Evolutionary conservation across 177 flowering plant species (phyloP).

Genomic region (Vitis hybrid): DNA sequence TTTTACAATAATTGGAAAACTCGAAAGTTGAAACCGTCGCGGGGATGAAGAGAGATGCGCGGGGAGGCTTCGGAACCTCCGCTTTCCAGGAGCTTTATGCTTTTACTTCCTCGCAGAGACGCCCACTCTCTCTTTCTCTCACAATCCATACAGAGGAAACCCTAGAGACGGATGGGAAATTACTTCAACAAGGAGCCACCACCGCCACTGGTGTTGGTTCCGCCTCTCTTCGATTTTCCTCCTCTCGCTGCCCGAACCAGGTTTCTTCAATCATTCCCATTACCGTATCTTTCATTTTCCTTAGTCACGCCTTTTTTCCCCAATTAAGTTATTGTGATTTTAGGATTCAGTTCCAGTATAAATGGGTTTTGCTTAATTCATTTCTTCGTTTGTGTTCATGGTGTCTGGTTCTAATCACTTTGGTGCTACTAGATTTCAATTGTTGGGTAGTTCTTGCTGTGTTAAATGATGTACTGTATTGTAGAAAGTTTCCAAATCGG

Average conservation of each 20-base stretch:
- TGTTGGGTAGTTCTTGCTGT: too few relatives aligned
- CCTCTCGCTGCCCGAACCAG: constrained; percentile 88
- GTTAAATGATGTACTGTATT: too few relatives aligned
- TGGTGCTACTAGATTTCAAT: too few relatives aligned
- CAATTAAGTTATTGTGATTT: too few relatives aligned
- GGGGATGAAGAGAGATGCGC: constrained; percentile 4
- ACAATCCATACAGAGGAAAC: not conserved
- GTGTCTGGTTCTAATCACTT: too few relatives aligned
- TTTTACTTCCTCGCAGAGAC: not conserved
- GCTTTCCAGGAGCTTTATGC: not conserved
- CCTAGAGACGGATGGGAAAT: constrained; percentile 48
- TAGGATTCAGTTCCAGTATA: too few relatives aligned
- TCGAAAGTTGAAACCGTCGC: constrained; percentile 1
- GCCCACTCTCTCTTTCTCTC: not conserved
- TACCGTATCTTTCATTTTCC: not conserved
- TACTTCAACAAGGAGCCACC: constrained; percentile 59
- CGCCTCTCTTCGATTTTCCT: constrained; percentile 94
- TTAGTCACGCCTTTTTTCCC: not conserved
- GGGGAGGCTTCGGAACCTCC: not conserved
- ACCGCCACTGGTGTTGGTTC: constrained; percentile 88
- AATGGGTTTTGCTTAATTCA: too few relatives aligned
- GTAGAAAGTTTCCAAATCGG: too few relatives aligned
- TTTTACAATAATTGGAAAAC: too few relatives aligned
- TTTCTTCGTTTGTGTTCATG: too few relatives aligned
- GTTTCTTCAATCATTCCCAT: constrained; percentile 22